Percentiles rank a stretch among this genome's conserved stretches.
Evolutionary conservation across 768 basidiomycete genomes (phyloP).

Genomic region (Pleurotus eryngii): DNA sequence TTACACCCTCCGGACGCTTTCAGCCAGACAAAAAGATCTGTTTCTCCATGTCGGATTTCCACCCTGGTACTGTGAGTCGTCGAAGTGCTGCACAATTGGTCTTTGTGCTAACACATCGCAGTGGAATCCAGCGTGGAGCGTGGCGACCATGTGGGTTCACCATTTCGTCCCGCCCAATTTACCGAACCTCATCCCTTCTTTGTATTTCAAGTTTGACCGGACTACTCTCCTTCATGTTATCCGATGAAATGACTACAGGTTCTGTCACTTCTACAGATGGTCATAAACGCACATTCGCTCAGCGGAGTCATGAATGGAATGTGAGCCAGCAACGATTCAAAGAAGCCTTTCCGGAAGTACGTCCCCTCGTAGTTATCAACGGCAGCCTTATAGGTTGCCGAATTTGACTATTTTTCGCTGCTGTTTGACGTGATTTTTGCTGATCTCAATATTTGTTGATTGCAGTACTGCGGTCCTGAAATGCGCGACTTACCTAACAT

Average conservation of each 20-base stretch:
- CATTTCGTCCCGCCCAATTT: constrained; percentile 11
- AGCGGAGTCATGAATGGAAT: constrained; percentile 85
- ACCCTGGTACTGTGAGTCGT: constrained; percentile 75
- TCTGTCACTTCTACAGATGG: constrained; percentile 76
- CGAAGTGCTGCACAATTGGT: constrained; percentile 2
- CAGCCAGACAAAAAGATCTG: constrained; percentile 94
- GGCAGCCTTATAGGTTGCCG: constrained; percentile 10
- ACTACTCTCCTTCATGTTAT: constrained; percentile 90
- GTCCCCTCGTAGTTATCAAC: constrained; percentile 25
- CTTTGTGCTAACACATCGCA: constrained; percentile 21
- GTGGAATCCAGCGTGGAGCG: constrained; percentile 98
- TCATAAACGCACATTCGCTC: constrained; percentile 77
- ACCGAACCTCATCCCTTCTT: constrained; percentile 9
- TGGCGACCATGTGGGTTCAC: constrained; percentile 80
- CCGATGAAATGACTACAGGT: constrained; percentile 96
- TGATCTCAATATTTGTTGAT: constrained; percentile 9
- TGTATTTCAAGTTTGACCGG: constrained; percentile 74
- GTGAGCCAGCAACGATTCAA: constrained; percentile 72
- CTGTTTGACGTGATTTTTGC: constrained; percentile 1
- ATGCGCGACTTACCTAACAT: constrained; percentile 87
- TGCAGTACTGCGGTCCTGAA: constrained; percentile 65
- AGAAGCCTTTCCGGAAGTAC: constrained; percentile 86
- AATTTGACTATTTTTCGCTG: constrained; percentile 1
- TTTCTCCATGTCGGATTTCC: constrained; percentile 97
- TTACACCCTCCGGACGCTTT: constrained; percentile 88